A percentile compares a stretch with the other conserved stretches of the same genome.
These are phyloP conservation scores for Flaveria robusta DNA, from an alignment of 129 eudicot species.

Conservation along the genomic window DNA sequence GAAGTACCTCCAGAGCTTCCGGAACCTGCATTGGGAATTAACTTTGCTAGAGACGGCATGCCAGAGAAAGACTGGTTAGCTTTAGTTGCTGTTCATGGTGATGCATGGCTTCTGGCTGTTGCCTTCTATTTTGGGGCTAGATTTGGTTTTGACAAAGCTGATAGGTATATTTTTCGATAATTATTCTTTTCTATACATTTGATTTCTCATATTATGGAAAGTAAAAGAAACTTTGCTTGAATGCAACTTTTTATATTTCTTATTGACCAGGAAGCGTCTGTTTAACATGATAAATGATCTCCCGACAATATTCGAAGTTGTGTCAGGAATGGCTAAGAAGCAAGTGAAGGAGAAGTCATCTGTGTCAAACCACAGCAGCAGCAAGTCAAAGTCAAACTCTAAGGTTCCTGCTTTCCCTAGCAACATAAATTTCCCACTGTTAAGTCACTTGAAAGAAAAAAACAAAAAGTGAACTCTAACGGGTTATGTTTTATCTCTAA, in stretches of 20 bases:
- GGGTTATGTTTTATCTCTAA: background rate
- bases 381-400: conserved; percentile 60
- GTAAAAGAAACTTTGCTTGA: background rate
- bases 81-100: conserved; percentile 71
- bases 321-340: conserved; percentile 58
- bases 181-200: background rate
- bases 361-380: conserved; percentile 61
- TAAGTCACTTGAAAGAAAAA: background rate
- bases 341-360: conserved; percentile 58
- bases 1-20: conserved; percentile 77
- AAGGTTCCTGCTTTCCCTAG: conserved; percentile 43
- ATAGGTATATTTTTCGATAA: conserved; percentile 38
- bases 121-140: conserved; percentile 66
- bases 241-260: background rate
- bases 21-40: conserved; percentile 71
- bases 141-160: conserved; percentile 71
- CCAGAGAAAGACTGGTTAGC: conserved; percentile 70
- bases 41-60: conserved; percentile 71
- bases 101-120: conserved; percentile 73
- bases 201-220: background rate
- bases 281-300: conserved; percentile 64
- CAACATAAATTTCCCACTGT: background rate
- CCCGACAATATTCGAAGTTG: conserved; percentile 60
- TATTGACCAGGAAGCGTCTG: conserved; percentile 41
- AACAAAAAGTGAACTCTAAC: background rate